phyloP scores from a whole-genome alignment of 148 eudicot species.

The Vaccinium myrtillus region DNA sequence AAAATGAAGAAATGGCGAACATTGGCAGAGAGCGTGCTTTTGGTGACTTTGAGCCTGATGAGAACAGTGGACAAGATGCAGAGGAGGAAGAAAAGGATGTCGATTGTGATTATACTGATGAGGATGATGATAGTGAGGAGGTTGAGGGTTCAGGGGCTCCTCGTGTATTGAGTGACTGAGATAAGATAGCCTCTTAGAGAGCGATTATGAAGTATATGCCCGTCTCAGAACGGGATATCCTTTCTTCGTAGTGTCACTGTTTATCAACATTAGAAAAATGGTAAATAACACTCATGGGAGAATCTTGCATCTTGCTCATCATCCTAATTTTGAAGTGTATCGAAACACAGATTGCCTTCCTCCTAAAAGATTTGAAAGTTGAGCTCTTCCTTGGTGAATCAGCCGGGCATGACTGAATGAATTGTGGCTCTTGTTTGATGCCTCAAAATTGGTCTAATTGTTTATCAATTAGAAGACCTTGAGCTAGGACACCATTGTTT shows the following conservation, averaged over 20 bases:
- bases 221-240: background rate
- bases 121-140: constrained; percentile 35
- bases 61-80: constrained; percentile 19
- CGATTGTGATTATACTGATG: constrained; percentile 39
- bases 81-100: constrained; percentile 21
- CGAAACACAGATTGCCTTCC: background rate
- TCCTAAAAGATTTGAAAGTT: background rate
- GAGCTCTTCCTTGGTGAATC: background rate
- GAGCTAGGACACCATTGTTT: background rate
- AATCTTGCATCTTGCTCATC: background rate
- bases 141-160: constrained; percentile 21
- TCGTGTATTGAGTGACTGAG: background rate
- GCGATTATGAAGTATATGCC: background rate
- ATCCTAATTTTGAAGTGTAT: background rate
- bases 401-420: background rate
- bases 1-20: constrained; percentile 26
- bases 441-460: background rate
- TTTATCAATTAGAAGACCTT: background rate
- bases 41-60: constrained; percentile 15
- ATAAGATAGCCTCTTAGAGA: background rate
- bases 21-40: constrained; percentile 15
- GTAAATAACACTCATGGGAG: background rate
- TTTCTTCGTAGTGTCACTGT: constrained; percentile 2
- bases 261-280: background rate
- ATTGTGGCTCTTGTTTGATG: background rate